Percentiles rank a stretch among this genome's conserved stretches.
These are phyloP conservation scores for Aspergillus nomiae DNA, from an alignment of 2,329 filamentous ascomycete genomes.

Conservation along the genomic window DNA sequence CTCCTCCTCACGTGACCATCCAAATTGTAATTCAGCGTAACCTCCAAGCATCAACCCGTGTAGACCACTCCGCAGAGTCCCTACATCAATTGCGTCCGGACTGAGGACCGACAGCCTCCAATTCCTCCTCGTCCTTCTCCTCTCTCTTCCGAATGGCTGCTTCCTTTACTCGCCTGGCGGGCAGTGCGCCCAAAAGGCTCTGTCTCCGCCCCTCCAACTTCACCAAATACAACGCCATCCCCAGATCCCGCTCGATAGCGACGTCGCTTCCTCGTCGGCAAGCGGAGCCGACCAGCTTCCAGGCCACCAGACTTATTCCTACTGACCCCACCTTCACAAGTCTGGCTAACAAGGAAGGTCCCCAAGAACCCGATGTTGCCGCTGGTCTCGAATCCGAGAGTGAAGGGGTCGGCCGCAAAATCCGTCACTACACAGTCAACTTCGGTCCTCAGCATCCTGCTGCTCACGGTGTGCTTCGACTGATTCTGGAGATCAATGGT, in stretches of 20 bases:
- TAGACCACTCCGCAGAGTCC: slow-evolving; percentile 33
- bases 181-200: slow-evolving; percentile 61
- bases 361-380: slow-evolving; percentile 43
- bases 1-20: slow-evolving; percentile 35
- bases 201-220: slow-evolving; percentile 55
- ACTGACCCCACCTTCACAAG: slow-evolving; percentile 59
- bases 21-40: slow-evolving; percentile 38
- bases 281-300: slow-evolving; percentile 51
- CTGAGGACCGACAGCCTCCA: slow-evolving; percentile 34
- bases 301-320: slow-evolving; percentile 58
- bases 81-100: slow-evolving; percentile 40
- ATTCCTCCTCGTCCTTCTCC: slow-evolving; percentile 23
- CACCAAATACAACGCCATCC: slow-evolving; percentile 42
- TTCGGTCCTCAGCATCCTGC: slow-evolving; percentile 98
- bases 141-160: slow-evolving; percentile 56
- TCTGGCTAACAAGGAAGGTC: slow-evolving; percentile 44
- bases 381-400: slow-evolving; percentile 51
- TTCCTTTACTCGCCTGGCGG: slow-evolving; percentile 61
- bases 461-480: slow-evolving; percentile 93
- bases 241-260: slow-evolving; percentile 57
- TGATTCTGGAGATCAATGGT: slow-evolving; percentile 97
- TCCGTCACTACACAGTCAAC: slow-evolving; percentile 99
- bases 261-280: slow-evolving; percentile 57
- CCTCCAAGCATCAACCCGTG: slow-evolving; percentile 32
- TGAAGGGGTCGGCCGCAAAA: slow-evolving; percentile 67